phyloP scores from a whole-genome alignment of 2,329 filamentous ascomycete genomes.

The Xylariaceae sp. region DNA sequence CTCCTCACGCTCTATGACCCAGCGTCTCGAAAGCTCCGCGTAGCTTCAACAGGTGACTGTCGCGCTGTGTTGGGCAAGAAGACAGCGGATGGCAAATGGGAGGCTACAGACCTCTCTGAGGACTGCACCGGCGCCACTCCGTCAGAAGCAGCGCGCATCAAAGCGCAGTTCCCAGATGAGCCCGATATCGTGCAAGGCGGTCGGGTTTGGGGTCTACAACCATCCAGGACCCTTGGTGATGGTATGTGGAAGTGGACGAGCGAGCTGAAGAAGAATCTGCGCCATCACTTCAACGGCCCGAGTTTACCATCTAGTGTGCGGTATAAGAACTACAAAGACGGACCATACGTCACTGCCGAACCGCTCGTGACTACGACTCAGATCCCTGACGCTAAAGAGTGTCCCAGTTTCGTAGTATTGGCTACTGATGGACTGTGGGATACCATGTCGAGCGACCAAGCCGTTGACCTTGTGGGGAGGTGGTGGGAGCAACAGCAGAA shows the following conservation, averaged over 20 bases:
- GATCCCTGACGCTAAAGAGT: slow-evolving; percentile 39
- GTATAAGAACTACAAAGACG: slow-evolving; percentile 47
- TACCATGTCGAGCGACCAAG: slow-evolving; percentile 53
- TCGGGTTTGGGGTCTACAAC: slow-evolving; percentile 58
- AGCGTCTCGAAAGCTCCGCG: slow-evolving; percentile 48
- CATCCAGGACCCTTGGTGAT: slow-evolving; percentile 68
- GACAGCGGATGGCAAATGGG: slow-evolving; percentile 49
- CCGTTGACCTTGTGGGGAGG: slow-evolving; percentile 53
- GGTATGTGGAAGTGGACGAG: slow-evolving; percentile 65
- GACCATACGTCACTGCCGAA: slow-evolving; percentile 67
- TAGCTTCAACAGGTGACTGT: slow-evolving; percentile 66
- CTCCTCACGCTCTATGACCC: slow-evolving; percentile 60
- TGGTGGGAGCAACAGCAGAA: slow-evolving; percentile 45
- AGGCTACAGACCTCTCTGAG: slow-evolving; percentile 52
- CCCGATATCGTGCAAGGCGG: slow-evolving; percentile 55
- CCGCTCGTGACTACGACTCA: slow-evolving; percentile 60
- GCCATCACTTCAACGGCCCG: slow-evolving; percentile 47
- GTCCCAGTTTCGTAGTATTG: slow-evolving; percentile 60
- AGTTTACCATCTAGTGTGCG: slow-evolving; percentile 37
- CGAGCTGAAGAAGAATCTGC: slow-evolving; percentile 43
- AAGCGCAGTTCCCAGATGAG: slow-evolving; percentile 61
- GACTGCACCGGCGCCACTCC: slow-evolving; percentile 66
- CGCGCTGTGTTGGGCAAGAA: slow-evolving; percentile 18
- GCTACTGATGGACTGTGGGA: slow-evolving; percentile 69
- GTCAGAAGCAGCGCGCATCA: slow-evolving; percentile 55